phyloP scores from a whole-genome alignment of 306 rosid species.

The Vigna reflexopilosa region DNA sequence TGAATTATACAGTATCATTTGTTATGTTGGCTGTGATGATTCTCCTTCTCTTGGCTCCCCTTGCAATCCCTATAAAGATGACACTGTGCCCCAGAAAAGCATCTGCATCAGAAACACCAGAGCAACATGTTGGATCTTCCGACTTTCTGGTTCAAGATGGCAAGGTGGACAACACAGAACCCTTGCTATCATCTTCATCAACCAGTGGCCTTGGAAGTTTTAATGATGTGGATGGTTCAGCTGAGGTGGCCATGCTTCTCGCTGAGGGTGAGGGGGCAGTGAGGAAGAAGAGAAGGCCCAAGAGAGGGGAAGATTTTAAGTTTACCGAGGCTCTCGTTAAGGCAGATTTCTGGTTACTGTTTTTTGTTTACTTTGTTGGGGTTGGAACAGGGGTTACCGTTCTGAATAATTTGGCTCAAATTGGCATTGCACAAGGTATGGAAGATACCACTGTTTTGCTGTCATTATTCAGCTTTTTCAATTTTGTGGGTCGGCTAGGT shows the following conservation, averaged over 20 bases:
- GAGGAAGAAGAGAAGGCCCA: conserved; percentile 79
- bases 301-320: conserved; percentile 82
- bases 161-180: conserved; percentile 51
- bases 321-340: conserved; percentile 74
- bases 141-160: conserved; percentile 37
- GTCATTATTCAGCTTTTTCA: conserved; percentile 80
- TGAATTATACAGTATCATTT: conserved; percentile 45
- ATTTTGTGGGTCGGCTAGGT: conserved; percentile 83
- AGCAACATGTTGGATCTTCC: conserved; percentile 48
- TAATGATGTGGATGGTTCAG: conserved; percentile 54
- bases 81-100: conserved; percentile 56
- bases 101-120: conserved; percentile 33
- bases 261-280: conserved; percentile 92
- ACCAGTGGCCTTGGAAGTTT: conserved; percentile 54
- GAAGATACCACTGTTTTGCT: conserved; percentile 70
- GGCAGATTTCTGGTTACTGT: conserved; percentile 88
- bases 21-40: conserved; percentile 58
- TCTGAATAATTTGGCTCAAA: conserved; percentile 78
- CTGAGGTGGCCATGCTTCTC: conserved; percentile 81
- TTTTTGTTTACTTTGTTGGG: conserved; percentile 76
- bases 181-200: conserved; percentile 56
- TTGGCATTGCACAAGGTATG: conserved; percentile 78
- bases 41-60: conserved; percentile 79
- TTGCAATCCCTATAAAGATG: conserved; percentile 81
- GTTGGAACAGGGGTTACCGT: conserved; percentile 90